Evolutionary conservation across 2,329 filamentous ascomycete species (phyloP).

Genomic region (Phialophora chinensis): DNA sequence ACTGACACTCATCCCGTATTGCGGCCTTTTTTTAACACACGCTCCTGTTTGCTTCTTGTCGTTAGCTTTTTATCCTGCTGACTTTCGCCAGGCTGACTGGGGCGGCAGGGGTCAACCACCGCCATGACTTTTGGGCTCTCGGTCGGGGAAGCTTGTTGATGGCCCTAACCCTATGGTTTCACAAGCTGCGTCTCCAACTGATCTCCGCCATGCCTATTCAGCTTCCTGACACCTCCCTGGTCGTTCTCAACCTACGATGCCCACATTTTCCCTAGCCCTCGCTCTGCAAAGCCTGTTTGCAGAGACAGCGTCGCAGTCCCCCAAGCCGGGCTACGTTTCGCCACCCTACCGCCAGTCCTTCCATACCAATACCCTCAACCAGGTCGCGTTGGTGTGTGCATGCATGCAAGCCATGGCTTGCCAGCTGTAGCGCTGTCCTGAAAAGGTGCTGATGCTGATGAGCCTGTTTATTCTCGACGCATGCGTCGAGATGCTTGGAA

Average conservation of each 20-base stretch:
- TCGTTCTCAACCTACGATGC: constrained; percentile 1
- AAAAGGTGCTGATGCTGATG: constrained; percentile 14
- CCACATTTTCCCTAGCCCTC: constrained; percentile 5
- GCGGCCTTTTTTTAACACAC: not conserved
- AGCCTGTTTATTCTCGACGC: not conserved
- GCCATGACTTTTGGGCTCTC: not conserved
- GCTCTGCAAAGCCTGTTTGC: not conserved
- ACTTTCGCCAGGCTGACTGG: constrained; percentile 5
- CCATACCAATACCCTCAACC: not conserved
- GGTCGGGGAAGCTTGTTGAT: constrained; percentile 10
- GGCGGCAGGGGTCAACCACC: not conserved
- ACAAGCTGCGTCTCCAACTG: not conserved
- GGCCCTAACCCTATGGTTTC: constrained; percentile 4
- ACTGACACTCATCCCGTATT: not conserved
- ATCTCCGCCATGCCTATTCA: not conserved
- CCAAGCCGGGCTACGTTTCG: not conserved
- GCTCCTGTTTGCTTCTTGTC: not conserved
- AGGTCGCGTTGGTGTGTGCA: not conserved
- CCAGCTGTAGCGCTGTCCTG: constrained; percentile 1
- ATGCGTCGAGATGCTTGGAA: constrained; percentile 9
- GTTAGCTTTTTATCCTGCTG: not conserved
- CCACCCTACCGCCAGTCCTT: not conserved
- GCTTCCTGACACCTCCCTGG: not conserved
- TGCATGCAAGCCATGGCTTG: constrained; percentile 13
- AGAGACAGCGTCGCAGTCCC: not conserved